Evolutionary conservation across 805 yeast species (phyloP).

Genomic region (Candida sakaeoensis): DNA sequence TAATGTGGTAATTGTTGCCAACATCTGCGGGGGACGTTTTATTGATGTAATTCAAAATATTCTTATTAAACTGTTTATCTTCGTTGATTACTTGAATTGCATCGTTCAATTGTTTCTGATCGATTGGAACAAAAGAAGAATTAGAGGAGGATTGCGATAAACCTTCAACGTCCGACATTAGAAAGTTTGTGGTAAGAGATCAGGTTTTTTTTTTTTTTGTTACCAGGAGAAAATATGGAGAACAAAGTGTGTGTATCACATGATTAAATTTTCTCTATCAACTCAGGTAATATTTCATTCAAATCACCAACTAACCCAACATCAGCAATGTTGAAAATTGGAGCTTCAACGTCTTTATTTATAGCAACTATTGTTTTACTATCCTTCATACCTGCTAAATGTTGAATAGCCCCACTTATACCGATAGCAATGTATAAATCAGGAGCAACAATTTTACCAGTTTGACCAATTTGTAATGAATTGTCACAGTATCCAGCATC

Average conservation of each 20-base stretch:
- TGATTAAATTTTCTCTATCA: constrained; percentile 61
- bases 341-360: constrained; percentile 91
- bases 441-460: constrained; percentile 97
- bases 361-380: constrained; percentile 90
- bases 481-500: constrained; percentile 95
- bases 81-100: constrained; percentile 66
- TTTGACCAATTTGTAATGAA: constrained; percentile 95
- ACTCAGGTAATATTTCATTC: constrained; percentile 84
- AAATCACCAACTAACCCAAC: constrained; percentile 86
- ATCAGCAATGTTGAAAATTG: constrained; percentile 90
- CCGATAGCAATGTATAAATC: constrained; percentile 92
- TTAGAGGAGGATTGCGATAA: constrained; percentile 22
- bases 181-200: background rate
- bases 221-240: background rate
- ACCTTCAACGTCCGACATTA: constrained; percentile 3
- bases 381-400: constrained; percentile 97
- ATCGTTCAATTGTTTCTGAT: constrained; percentile 20
- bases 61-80: constrained; percentile 47
- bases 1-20: constrained; percentile 80
- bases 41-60: constrained; percentile 33
- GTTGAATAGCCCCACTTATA: constrained; percentile 96
- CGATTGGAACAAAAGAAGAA: constrained; percentile 41
- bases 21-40: constrained; percentile 33
- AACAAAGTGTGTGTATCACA: background rate
- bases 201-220: background rate